Base-by-base conservation (phyloP, 1,139 yeast genomes). In the Yamadazyma blattariae region DNA sequence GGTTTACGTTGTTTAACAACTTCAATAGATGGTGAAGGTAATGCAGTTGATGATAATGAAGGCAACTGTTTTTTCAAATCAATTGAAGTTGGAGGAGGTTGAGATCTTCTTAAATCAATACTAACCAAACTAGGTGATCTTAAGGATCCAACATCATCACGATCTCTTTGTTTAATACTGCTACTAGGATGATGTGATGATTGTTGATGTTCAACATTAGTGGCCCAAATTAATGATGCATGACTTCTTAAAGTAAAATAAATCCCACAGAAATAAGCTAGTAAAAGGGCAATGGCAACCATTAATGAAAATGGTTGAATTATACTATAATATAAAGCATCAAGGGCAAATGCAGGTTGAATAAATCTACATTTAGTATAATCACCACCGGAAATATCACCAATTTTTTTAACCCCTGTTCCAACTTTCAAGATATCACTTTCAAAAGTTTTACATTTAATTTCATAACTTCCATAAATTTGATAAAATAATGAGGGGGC, bases 151-250 rank as follows among this genome's bases (percentile, higher is more conserved):
- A 11, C 19, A 19, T 39, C 49, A 9, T 46, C 50, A 17, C 39
- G 38, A n/a, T n/a, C n/a, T n/a, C n/a, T n/a, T n/a, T n/a, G n/a
- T n/a, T n/a, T n/a, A n/a, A n/a, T n/a, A n/a, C n/a, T n/a, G n/a
- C n/a, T n/a, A n/a, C n/a, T n/a, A n/a, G n/a, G n/a, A 7, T 17
- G 7, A 5, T 17, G 5, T 17, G 19, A 5, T 17, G 19, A 17
- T 25, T 41, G 43, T 20, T 41, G 47, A 36, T 68, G 74, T 36
- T 69, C 74, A n/a, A 38, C 33, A 2, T 67, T 61, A 11, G 74
- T 77, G 34, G 90, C 88, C 99, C 98, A 94, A 45, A 92, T 94
- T 59, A 89, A 70, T 1, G 96, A 92, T 0, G 98, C 98, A 59
- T 92, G 99, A 0, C 98, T 92, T 49, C 96, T 76, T 51, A 92